phyloP scores from a whole-genome alignment of 495 filamentous ascomycete genomes.

The Choiromyces venosus region DNA sequence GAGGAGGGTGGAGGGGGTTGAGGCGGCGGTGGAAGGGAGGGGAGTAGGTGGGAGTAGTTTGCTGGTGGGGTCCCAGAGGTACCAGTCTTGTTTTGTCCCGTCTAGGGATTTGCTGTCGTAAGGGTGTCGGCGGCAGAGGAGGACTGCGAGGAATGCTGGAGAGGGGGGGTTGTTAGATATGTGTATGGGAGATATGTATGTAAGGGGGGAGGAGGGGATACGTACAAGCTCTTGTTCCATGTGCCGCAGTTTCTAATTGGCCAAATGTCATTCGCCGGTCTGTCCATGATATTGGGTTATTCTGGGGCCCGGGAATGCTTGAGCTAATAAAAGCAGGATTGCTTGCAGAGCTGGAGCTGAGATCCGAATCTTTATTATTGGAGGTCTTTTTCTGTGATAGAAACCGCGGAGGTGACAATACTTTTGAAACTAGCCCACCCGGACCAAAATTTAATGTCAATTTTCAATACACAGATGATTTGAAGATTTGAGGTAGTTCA shows the following conservation, averaged over 20 bases:
- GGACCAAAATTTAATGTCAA: slow-evolving; percentile 5
- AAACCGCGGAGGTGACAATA: neutral
- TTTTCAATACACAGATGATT: neutral
- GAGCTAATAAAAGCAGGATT: slow-evolving; percentile 10
- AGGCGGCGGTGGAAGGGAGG: slow-evolving; percentile 9
- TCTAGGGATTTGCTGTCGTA: slow-evolving; percentile 2
- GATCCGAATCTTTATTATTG: neutral
- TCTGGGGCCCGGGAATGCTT: slow-evolving; percentile 11
- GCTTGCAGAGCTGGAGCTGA: neutral
- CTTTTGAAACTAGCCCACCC: neutral
- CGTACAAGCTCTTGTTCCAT: slow-evolving; percentile 6
- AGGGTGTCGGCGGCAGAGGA: neutral
- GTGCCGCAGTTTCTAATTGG: neutral
- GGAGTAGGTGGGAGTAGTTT: slow-evolving; percentile 35
- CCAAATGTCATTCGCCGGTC: neutral
- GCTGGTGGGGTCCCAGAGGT: slow-evolving; percentile 32
- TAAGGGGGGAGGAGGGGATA: neutral
- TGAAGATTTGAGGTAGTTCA: neutral
- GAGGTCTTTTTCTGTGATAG: neutral
- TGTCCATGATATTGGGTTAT: neutral
- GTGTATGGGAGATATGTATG: neutral
- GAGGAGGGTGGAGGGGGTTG: slow-evolving; percentile 29
- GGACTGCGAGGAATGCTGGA: neutral
- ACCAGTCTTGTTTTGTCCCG: slow-evolving; percentile 27
- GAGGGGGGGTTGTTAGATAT: neutral